Conservation (phyloP, 2,329 filamentous ascomycete species). For the Aspergillus glaucus region DNA sequence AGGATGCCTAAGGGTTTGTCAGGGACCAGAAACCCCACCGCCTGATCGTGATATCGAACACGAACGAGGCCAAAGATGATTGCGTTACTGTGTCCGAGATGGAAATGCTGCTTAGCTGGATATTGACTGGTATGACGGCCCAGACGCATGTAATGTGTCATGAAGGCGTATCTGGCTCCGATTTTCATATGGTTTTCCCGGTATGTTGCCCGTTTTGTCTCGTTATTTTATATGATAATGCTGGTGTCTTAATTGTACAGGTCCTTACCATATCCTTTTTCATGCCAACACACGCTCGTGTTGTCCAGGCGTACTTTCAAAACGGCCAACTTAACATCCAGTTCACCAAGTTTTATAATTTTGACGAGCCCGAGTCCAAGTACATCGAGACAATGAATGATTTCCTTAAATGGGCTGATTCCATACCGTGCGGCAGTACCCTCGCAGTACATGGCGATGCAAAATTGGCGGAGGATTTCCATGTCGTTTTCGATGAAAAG, state of each 20-base stretch:
- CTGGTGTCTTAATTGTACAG: background rate
- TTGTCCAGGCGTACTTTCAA: background rate
- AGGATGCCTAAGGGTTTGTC: background rate
- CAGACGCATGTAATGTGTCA: background rate
- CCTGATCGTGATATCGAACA: background rate
- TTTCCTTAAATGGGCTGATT: background rate
- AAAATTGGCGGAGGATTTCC: background rate
- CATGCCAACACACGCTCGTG: background rate
- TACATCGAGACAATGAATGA: background rate
- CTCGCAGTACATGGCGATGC: background rate
- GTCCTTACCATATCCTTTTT: background rate
- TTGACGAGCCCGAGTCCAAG: background rate
- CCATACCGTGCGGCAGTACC: background rate
- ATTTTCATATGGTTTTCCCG: background rate
- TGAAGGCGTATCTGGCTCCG: background rate
- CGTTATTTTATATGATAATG: background rate
- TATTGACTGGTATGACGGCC: background rate
- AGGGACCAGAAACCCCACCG: background rate
- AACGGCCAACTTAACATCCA: background rate
- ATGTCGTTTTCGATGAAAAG: background rate
- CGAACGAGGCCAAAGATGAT: background rate
- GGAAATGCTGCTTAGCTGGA: background rate
- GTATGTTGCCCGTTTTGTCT: background rate
- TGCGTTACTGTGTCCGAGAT: background rate
- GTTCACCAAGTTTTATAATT: background rate